phyloP scores from a whole-genome alignment of 192 early-diverging fungal genomes.

The Entomortierella parvispora region DNA sequence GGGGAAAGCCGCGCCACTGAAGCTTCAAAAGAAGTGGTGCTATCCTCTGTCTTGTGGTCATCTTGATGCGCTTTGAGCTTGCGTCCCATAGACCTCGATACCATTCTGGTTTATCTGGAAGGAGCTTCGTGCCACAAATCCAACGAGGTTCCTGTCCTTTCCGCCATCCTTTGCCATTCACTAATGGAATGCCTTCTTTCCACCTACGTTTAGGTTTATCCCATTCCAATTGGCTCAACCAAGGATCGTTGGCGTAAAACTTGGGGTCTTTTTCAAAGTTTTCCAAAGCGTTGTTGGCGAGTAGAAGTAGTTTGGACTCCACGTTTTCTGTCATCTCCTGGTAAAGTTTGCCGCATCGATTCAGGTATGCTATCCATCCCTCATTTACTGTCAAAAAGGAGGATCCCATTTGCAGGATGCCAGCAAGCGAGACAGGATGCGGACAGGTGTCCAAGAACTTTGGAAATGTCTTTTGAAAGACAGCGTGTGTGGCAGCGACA shows the following conservation, averaged over 20 bases:
- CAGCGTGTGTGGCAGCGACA: constrained; percentile 76
- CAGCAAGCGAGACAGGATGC: constrained; percentile 93
- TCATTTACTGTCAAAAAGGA: constrained; percentile 83
- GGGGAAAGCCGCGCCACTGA: constrained; percentile 84
- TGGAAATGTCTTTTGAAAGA: constrained; percentile 77
- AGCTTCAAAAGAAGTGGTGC: constrained; percentile 86
- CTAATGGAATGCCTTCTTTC: constrained; percentile 51
- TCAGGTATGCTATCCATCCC: constrained; percentile 84
- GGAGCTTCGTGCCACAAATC: constrained; percentile 47
- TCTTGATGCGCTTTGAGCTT: constrained; percentile 63
- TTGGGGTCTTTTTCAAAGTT: constrained; percentile 33
- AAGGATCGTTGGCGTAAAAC: constrained; percentile 69
- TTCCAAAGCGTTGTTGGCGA: constrained; percentile 58
- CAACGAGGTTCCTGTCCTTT: constrained; percentile 60
- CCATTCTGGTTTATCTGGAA: constrained; percentile 80
- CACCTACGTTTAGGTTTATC: constrained; percentile 46
- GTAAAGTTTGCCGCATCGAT: constrained; percentile 63
- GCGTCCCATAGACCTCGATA: constrained; percentile 81
- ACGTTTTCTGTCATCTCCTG: constrained; percentile 60
- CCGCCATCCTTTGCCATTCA: constrained; percentile 15
- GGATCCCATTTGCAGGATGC: constrained; percentile 88
- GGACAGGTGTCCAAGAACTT: constrained; percentile 85
- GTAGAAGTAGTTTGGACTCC: constrained; percentile 55
- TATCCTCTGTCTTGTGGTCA: constrained; percentile 76
- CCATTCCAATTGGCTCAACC: constrained; percentile 89